Evolutionary conservation across 176 grass and related monocot species (phyloP).

Genomic region (Cenchrus fungigraminus): DNA sequence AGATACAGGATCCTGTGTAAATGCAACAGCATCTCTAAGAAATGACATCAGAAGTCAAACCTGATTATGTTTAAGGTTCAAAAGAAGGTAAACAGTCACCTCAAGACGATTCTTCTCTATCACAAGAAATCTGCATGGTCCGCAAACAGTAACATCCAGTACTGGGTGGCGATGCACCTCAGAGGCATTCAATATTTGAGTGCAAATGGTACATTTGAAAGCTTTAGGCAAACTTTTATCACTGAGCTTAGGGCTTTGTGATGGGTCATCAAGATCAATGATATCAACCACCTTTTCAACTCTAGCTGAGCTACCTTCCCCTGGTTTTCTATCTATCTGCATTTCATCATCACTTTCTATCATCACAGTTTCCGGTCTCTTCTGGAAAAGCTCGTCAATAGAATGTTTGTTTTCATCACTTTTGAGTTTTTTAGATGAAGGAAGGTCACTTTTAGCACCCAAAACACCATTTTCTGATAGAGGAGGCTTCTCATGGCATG

Average conservation of each 20-base stretch:
- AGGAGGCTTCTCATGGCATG: conserved; percentile 37
- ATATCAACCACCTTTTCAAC: conserved; percentile 62
- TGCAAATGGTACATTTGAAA: conserved; percentile 84
- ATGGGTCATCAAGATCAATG: conserved; percentile 74
- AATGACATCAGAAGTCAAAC: not conserved
- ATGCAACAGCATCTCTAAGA: conserved; percentile 19
- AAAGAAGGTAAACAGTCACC: conserved; percentile 50
- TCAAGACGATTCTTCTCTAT: conserved; percentile 84
- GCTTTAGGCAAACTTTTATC: conserved; percentile 36
- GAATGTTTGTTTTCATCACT: conserved; percentile 40
- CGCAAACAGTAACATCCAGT: conserved; percentile 81
- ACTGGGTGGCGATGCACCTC: conserved; percentile 86
- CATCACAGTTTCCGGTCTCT: conserved; percentile 57
- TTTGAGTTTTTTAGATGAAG: conserved; percentile 39
- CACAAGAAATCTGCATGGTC: conserved; percentile 82
- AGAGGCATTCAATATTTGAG: conserved; percentile 62
- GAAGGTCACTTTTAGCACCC: conserved; percentile 31
- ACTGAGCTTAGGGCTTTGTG: conserved; percentile 49
- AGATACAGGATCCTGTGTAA: conserved; percentile 54
- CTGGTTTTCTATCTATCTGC: conserved; percentile 34
- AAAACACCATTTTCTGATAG: conserved; percentile 44
- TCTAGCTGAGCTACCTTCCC: conserved; percentile 34
- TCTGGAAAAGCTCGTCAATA: conserved; percentile 45
- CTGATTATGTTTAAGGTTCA: not conserved
- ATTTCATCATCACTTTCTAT: conserved; percentile 84